Base-by-base conservation (phyloP, 495 filamentous ascomycete species). In the Aspergillus campestris region DNA sequence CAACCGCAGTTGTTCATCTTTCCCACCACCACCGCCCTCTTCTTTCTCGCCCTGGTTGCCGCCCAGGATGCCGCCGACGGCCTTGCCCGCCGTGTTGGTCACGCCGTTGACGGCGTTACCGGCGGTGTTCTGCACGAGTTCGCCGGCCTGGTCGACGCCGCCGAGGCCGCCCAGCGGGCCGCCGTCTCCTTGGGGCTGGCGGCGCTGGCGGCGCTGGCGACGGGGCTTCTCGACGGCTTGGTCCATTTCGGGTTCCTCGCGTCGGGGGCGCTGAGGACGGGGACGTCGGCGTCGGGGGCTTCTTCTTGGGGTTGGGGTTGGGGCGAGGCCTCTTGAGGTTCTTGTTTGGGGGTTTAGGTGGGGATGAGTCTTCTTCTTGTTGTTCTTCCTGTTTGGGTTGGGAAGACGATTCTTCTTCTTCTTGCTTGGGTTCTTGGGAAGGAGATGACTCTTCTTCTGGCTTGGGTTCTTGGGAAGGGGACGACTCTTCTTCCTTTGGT, bases 1-100 rank as follows among this genome's bases (percentile, higher is more conserved):
- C 67, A 95, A 53, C 53, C 79, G 73, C 48, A 95, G 64, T 61
- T 89, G 83, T 61, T 91, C 83, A 53, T 81, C 80, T 38, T 72
- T 76, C 18, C 73, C 75, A 8, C 63, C 67, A 35, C 64, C 69
- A 0, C 65, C 71, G 5, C 65, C 62, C 38, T 74, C 63, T 30
- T 66, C 64, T 35, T 65, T 52, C 28, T 68, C 44, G 7, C 52
- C 57, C 33, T 66, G 48, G 4, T 52, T 59, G 4, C 64, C 70
- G 8, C 69, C 68, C 2, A 72, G 60, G 3, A 72, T 10, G 0
- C 72, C 71, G 0, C 79, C 78, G 15, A 78, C 70, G 31, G 82
- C 70, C 37, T 80, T 78, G 29, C 81, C 80, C 0, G 80, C 67
- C 10, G 71, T 69, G 30, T 71, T 68, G 6, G 79, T 77, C 24